These are phyloP conservation scores for Kwoniella sp. DNA, from an alignment of 768 basidiomycete genomes.

Conservation along the genomic window DNA sequence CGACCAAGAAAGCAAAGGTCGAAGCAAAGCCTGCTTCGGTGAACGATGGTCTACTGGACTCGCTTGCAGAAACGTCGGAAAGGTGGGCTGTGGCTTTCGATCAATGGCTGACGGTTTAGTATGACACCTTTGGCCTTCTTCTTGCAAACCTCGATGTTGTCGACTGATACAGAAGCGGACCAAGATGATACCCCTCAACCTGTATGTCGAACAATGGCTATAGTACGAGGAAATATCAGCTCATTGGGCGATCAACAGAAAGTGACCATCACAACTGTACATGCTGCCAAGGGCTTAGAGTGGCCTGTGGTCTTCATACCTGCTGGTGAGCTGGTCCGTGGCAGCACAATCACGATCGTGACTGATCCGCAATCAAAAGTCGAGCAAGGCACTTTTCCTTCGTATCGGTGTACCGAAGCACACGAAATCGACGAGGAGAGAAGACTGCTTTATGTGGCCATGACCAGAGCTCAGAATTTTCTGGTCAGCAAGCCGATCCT, in stretches of 20 bases:
- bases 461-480: conserved; percentile 73
- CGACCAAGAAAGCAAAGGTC: background rate
- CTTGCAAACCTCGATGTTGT: conserved; percentile 74
- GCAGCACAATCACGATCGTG: too few species aligned
- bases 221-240: background rate
- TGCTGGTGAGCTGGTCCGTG: conserved; percentile 27
- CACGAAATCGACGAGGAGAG: conserved; percentile 79
- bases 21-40: background rate
- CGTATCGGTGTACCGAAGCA: conserved; percentile 56
- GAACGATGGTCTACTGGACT: conserved; percentile 8
- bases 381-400: conserved; percentile 71
- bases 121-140: conserved; percentile 64
- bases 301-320: conserved; percentile 78
- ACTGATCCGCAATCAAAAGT: too few species aligned
- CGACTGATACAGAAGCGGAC: conserved; percentile 66
- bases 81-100: background rate
- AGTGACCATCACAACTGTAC: conserved; percentile 79
- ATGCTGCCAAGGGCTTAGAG: conserved; percentile 84
- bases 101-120: conserved; percentile 12
- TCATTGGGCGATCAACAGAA: conserved; percentile 54
- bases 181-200: conserved; percentile 52
- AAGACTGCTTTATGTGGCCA: conserved; percentile 80
- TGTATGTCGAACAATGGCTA: conserved; percentile 8
- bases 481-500: conserved; percentile 49
- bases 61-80: conserved; percentile 2